These are phyloP conservation scores for Trichoderma oligosporum DNA, from an alignment of 2,329 filamentous ascomycete species.

Conservation along the genomic window DNA sequence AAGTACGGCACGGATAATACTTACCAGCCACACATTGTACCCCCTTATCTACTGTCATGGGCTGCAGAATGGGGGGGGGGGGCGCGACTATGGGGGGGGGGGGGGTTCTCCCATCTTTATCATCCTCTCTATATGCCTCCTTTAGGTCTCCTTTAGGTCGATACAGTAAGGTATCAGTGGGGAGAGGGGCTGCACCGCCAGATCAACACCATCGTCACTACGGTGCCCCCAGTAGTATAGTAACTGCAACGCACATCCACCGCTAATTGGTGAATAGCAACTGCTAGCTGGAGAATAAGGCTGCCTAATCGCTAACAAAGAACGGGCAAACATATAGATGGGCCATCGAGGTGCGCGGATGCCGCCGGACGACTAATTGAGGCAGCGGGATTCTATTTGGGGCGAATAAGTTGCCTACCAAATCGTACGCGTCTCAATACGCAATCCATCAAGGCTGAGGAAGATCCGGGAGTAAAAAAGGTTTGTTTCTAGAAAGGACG, in stretches of 20 bases:
- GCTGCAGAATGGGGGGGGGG: not conserved
- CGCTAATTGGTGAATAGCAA: not conserved
- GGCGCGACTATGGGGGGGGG: no score
- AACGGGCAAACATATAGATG: not conserved
- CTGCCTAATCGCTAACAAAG: slow-evolving; percentile 6
- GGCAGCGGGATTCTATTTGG: not conserved
- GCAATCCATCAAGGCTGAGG: slow-evolving; percentile 16
- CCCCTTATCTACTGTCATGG: slow-evolving; percentile 13
- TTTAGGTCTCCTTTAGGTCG: slow-evolving; percentile 6
- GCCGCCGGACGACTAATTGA: not conserved
- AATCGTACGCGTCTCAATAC: slow-evolving; percentile 15
- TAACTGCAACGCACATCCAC: slow-evolving; percentile 3
- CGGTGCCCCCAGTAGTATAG: not conserved
- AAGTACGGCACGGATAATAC: not conserved
- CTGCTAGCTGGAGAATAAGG: slow-evolving; percentile 6
- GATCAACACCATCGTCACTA: slow-evolving; percentile 19
- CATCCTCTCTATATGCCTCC: slow-evolving; percentile 1
- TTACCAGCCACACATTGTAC: slow-evolving; percentile 9
- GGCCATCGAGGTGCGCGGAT: not conserved
- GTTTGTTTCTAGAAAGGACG: not conserved
- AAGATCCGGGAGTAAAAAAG: not conserved
- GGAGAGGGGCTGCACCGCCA: slow-evolving; percentile 17
- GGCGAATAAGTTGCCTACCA: not conserved
- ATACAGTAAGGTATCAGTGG: slow-evolving; percentile 17
- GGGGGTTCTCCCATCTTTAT: no score